phyloP scores from a whole-genome alignment of 2,329 filamentous ascomycete genomes.

The Aspergillus hiratsukae region DNA sequence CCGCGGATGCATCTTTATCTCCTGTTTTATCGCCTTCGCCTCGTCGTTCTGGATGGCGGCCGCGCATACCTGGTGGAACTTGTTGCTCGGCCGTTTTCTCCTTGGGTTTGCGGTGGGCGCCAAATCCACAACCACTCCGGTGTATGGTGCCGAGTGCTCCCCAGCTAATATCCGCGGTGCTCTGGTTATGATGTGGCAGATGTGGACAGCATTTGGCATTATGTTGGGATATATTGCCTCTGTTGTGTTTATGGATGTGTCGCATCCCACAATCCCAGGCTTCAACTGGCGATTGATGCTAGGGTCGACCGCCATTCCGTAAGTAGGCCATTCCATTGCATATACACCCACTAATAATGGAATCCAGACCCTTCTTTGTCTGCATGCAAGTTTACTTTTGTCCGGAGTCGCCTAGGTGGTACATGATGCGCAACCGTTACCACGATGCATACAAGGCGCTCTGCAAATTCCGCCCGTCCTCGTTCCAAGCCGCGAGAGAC shows the following conservation, averaged over 20 bases:
- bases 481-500: slow-evolving; percentile 53
- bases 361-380: slow-evolving; percentile 43
- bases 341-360: neutral
- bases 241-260: slow-evolving; percentile 42
- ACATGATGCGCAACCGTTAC: slow-evolving; percentile 46
- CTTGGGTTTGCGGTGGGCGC: slow-evolving; percentile 41
- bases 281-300: slow-evolving; percentile 66
- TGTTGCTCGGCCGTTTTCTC: slow-evolving; percentile 41
- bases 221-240: slow-evolving; percentile 48
- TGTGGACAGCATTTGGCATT: slow-evolving; percentile 45
- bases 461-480: slow-evolving; percentile 43
- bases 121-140: slow-evolving; percentile 43
- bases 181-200: slow-evolving; percentile 51
- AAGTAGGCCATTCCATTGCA: slow-evolving; percentile 27
- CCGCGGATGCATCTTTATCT: slow-evolving; percentile 43
- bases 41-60: slow-evolving; percentile 42
- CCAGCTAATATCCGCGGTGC: slow-evolving; percentile 48
- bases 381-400: slow-evolving; percentile 62
- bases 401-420: slow-evolving; percentile 51
- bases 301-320: slow-evolving; percentile 59
- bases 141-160: slow-evolving; percentile 47
- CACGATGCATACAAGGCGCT: slow-evolving; percentile 49
- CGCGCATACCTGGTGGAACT: slow-evolving; percentile 40
- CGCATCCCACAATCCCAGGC: slow-evolving; percentile 32
- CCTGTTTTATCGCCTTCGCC: slow-evolving; percentile 39